Percentiles rank a stretch among this genome's conserved stretches.
Conservation (phyloP, 441 rosid species). For the Corymbia citriodora region DNA sequence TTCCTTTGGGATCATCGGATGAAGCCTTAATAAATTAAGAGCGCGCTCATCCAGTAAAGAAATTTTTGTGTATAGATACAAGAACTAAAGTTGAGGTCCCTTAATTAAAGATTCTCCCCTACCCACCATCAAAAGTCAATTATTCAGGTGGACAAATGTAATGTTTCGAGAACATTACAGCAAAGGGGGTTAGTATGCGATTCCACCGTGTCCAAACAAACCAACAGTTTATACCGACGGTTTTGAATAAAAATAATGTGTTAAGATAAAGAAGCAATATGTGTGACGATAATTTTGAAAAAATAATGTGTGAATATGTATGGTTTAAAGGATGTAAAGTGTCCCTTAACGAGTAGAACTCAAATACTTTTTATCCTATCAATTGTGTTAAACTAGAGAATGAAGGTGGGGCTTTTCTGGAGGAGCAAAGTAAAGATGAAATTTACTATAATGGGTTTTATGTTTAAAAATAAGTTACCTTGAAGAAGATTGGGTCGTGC, state of each 20-base stretch:
- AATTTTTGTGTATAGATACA: accelerated
- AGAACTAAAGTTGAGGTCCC: background rate
- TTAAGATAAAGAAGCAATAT: background rate
- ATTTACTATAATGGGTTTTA: background rate
- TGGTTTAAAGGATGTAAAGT: background rate
- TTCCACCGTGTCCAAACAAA: background rate
- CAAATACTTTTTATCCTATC: background rate
- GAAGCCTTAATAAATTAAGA: background rate
- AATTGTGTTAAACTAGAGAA: background rate
- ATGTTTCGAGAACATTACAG: background rate
- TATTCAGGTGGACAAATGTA: accelerated
- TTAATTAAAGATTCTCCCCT: background rate
- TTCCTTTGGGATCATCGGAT: background rate
- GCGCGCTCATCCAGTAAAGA: accelerated
- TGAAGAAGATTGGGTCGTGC: background rate
- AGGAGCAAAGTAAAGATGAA: background rate
- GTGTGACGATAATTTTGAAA: background rate
- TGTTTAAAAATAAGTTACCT: background rate
- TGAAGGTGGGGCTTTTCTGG: background rate
- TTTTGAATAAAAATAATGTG: background rate
- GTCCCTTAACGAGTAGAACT: accelerated
- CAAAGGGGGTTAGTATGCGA: background rate
- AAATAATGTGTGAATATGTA: background rate
- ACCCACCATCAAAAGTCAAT: accelerated
- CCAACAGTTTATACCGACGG: accelerated